Evolutionary conservation across 129 eudicot genomes (phyloP), one percentile per base, ranked within the genome.

Genomic region (Calendula officinalis): DNA sequence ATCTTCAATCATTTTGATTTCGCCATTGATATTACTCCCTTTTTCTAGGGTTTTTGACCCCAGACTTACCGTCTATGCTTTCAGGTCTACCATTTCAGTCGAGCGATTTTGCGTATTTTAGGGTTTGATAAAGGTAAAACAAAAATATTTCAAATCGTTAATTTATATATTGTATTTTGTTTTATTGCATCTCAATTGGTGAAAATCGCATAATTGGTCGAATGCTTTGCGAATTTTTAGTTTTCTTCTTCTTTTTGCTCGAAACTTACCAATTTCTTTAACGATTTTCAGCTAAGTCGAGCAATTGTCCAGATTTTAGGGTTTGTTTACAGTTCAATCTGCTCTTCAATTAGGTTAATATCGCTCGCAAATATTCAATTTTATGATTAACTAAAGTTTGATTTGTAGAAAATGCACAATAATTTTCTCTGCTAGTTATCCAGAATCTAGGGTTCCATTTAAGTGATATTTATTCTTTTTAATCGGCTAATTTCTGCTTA

Each of bases 21-120:
- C 60, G 22, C 53, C 72, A 53, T 67, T 67, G 52, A 52, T 42
- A 32, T 67, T 64, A 68, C 42, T 36, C 65, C 46, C 30, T 22
- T 7, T 68, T 56, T 68, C 73, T 34, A 68, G 73, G 44, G 55
- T 33, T 67, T 43, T 33, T 58, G 7, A 7, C 2, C 34, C 27
- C 30, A n/a, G n/a, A n/a, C 32, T 6, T 46, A 42, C 45, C 16
- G 39, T 51, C 60, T 53, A 49, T 53, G 49, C 17, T 52, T 66
- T 66, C 71, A 66, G 38, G 60, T 17, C 12, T 17, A 37, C 55
- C 45, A 56, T 11, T 3, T 42, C 53, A 34, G 6, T 67, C 54
- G 15, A 52, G 32, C 53, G 12, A 50, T 38, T 50, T 10, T 10
- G 13, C 10, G n/a, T 54, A 54, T 55, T 32, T 6, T 42, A 34